Evolutionary conservation across 2,329 filamentous ascomycete species (phyloP).

Genomic region (Ophiocordyceps camponoti-floridani): DNA sequence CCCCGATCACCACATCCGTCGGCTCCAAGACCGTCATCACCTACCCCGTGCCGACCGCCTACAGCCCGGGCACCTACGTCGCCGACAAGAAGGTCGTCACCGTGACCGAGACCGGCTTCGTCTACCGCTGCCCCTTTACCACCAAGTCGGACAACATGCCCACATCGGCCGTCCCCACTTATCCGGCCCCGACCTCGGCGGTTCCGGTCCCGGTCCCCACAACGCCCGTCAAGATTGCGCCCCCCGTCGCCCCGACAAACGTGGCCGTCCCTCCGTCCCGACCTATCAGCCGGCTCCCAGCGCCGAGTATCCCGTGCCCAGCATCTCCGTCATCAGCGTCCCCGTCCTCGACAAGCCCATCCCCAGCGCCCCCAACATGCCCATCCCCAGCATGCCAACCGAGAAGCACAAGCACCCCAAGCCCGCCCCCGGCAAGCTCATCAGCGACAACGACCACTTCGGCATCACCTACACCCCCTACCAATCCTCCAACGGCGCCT

Average conservation of each 20-base stretch:
- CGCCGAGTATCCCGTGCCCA: background rate
- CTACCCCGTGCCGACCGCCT: slow-evolving; percentile 47
- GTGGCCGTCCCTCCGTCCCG: background rate
- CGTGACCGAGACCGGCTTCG: slow-evolving; percentile 47
- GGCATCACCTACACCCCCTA: slow-evolving; percentile 73
- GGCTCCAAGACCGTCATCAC: slow-evolving; percentile 35
- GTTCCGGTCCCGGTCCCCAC: slow-evolving; percentile 8
- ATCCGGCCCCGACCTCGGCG: slow-evolving; percentile 10
- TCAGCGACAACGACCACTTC: slow-evolving; percentile 37
- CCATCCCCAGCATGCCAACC: background rate
- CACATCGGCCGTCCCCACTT: slow-evolving; percentile 1
- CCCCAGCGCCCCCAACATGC: background rate
- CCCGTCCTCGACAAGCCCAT: background rate
- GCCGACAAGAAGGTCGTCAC: slow-evolving; percentile 49
- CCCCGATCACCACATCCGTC: slow-evolving; percentile 44
- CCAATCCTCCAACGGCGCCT: slow-evolving; percentile 32
- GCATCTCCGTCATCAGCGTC: slow-evolving; percentile 1
- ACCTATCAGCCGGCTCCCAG: slow-evolving; percentile 4
- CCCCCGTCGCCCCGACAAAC: background rate
- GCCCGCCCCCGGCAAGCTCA: slow-evolving; percentile 13
- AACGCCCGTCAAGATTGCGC: slow-evolving; percentile 1
- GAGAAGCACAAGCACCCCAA: slow-evolving; percentile 1
- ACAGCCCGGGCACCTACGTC: slow-evolving; percentile 56
- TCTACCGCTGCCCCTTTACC: slow-evolving; percentile 51
- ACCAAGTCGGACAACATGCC: slow-evolving; percentile 17